Conservation (phyloP, 257 asterid genomes). For the Ajuga chamaepitys region DNA sequence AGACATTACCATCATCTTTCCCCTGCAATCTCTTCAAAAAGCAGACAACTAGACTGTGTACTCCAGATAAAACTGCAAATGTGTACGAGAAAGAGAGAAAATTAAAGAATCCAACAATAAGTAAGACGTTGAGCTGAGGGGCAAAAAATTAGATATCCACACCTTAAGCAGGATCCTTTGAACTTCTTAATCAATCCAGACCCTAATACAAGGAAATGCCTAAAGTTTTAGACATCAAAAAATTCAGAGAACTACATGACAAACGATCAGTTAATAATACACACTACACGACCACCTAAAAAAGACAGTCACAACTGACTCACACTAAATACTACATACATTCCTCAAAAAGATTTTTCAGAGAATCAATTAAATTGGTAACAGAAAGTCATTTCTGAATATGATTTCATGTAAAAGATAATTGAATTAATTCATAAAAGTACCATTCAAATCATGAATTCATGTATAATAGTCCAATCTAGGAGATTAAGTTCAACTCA, state of each 20-base stretch:
- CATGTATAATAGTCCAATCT: neutral
- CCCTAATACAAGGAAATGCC: conserved; percentile 29
- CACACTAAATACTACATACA: neutral
- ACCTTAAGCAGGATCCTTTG: conserved; percentile 80
- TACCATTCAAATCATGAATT: neutral
- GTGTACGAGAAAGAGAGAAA: conserved; percentile 32
- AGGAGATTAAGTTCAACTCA: neutral
- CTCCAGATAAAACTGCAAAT: conserved; percentile 86
- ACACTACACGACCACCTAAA: neutral
- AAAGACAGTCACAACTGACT: too few species aligned
- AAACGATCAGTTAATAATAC: neutral
- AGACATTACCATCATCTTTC: conserved; percentile 77
- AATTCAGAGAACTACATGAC: neutral
- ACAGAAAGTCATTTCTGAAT: neutral
- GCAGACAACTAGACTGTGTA: conserved; percentile 83
- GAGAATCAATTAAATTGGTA: neutral
- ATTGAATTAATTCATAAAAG: too few species aligned
- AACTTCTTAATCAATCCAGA: conserved; percentile 67
- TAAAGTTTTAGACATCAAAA: neutral
- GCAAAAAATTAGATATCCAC: conserved; percentile 1
- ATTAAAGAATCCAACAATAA: neutral
- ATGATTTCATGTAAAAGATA: neutral
- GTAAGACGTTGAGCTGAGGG: neutral
- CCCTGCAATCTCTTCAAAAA: conserved; percentile 75
- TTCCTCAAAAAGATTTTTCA: neutral